Percentiles rank a stretch among this genome's conserved stretches.
These are phyloP conservation scores for Salvia sclarea DNA, from an alignment of 305 asterid species.

Conservation along the genomic window DNA sequence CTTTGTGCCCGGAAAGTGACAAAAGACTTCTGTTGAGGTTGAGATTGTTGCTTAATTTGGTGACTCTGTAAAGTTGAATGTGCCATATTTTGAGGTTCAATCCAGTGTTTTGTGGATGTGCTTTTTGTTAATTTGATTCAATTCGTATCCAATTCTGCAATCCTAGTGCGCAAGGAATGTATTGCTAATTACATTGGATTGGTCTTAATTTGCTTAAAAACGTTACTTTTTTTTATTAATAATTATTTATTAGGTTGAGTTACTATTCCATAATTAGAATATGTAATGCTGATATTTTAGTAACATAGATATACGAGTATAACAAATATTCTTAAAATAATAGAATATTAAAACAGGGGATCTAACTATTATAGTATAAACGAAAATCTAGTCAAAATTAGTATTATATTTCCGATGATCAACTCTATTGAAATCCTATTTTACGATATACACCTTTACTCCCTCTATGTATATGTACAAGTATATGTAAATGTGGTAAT, in stretches of 20 bases:
- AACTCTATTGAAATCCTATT: not conserved
- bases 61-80: conserved; percentile 35
- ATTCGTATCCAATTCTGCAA: not conserved
- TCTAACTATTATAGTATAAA: no score
- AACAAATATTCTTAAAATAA: no score
- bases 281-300: no score
- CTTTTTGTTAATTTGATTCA: not conserved
- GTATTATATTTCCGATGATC: not conserved
- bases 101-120: conserved; percentile 9
- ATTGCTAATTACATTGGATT: no score
- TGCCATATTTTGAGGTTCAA: conserved; percentile 32
- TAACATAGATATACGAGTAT: no score
- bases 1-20: conserved; percentile 54
- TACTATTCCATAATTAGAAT: no score
- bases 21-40: not conserved
- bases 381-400: no score
- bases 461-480: conserved; percentile 32
- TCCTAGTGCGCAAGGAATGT: not conserved
- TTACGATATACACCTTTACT: conserved; percentile 20
- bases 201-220: no score
- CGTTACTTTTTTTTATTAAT: no score
- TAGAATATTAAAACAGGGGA: no score
- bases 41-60: not conserved
- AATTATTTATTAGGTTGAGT: no score
- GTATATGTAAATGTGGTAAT: not conserved